A percentile compares a stretch with the other conserved stretches of the same genome.
Evolutionary conservation across 345 rosid species (phyloP).

Genomic region (Populus davidiana): DNA sequence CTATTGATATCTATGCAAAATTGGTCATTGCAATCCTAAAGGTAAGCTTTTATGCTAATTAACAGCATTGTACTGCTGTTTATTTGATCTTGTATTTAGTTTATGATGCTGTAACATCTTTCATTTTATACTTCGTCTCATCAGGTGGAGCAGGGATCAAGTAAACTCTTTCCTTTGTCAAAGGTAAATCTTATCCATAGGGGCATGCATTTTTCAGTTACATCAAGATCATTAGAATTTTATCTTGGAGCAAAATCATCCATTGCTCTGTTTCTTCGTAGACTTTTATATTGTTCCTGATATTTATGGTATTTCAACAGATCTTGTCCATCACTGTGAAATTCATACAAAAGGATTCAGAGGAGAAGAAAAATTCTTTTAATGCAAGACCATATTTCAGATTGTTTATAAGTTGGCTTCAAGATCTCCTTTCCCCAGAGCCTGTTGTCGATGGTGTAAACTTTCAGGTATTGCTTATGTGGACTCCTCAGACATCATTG

Average conservation of each 20-base stretch:
- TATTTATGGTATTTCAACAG: conserved; percentile 39
- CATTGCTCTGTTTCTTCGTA: background rate
- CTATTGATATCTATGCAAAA: conserved; percentile 83
- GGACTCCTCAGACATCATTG: background rate
- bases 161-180: conserved; percentile 54
- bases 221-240: background rate
- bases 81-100: background rate
- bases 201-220: background rate
- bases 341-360: conserved; percentile 77
- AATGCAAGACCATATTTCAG: conserved; percentile 73
- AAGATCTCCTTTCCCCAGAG: conserved; percentile 64
- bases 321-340: conserved; percentile 66
- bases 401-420: conserved; percentile 71
- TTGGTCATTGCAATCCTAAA: conserved; percentile 59
- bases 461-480: conserved; percentile 59
- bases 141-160: conserved; percentile 78
- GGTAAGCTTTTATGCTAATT: conserved; percentile 28
- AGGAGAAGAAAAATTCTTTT: conserved; percentile 69
- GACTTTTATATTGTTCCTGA: background rate
- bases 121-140: conserved; percentile 26
- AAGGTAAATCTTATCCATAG: conserved; percentile 44
- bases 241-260: background rate
- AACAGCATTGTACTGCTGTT: background rate
- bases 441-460: conserved; percentile 61
- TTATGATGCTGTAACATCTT: background rate